phyloP scores from a whole-genome alignment of 2,329 filamentous ascomycete genomes.

The Monascus ruber region DNA sequence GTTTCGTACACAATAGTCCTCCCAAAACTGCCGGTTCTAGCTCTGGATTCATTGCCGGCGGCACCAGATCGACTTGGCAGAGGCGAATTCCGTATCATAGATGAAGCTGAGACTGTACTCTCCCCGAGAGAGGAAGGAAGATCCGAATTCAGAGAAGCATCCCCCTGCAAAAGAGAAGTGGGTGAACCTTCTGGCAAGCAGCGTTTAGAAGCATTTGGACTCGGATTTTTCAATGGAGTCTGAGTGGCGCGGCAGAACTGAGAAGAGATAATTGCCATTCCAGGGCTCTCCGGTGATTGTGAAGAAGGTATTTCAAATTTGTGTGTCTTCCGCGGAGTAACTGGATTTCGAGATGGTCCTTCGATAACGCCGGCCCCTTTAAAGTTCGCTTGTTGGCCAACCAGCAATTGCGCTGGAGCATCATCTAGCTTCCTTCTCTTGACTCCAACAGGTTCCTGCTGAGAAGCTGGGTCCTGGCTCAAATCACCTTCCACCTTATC shows the following conservation, averaged over 20 bases:
- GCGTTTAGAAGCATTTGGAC: slow-evolving; percentile 18
- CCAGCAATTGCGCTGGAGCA: background rate
- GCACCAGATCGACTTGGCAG: background rate
- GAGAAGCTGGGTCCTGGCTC: background rate
- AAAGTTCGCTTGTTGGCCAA: background rate
- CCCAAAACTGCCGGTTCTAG: slow-evolving; percentile 5
- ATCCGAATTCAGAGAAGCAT: slow-evolving; percentile 3
- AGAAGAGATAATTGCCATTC: slow-evolving; percentile 24
- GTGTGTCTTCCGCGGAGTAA: slow-evolving; percentile 22
- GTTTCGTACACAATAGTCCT: slow-evolving; percentile 32
- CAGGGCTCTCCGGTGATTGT: slow-evolving; percentile 33
- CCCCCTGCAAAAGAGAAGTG: background rate
- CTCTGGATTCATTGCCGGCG: background rate
- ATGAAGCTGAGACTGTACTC: background rate
- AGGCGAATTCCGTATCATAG: slow-evolving; percentile 1
- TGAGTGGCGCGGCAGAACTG: slow-evolving; percentile 18
- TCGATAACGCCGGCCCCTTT: background rate
- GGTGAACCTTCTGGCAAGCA: slow-evolving; percentile 6
- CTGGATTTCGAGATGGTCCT: slow-evolving; percentile 4
- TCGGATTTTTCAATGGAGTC: slow-evolving; percentile 19
- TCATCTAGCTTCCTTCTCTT: slow-evolving; percentile 1
- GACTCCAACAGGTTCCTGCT: background rate
- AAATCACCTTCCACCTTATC: background rate
- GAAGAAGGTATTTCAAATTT: slow-evolving; percentile 30
- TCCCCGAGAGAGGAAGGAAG: slow-evolving; percentile 1